Conservation (phyloP, 2,329 filamentous ascomycete genomes). For the Sporothrix protearum region DNA sequence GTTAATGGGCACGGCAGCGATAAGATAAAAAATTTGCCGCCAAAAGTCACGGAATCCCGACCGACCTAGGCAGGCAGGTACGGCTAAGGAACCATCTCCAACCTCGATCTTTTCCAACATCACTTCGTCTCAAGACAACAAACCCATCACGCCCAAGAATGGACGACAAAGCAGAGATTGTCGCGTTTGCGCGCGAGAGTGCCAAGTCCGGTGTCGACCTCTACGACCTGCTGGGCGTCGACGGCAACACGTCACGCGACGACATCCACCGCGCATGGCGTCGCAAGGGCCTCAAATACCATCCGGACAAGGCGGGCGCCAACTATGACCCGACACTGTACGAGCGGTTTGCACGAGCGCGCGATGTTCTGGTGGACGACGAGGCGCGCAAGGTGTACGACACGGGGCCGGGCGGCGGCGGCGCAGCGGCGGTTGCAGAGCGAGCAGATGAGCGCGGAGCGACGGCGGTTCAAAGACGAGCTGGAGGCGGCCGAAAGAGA, state of each 20-base stretch:
- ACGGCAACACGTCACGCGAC: slow-evolving; percentile 60
- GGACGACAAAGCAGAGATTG: slow-evolving; percentile 45
- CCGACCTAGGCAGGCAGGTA: background rate
- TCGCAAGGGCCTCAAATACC: slow-evolving; percentile 75
- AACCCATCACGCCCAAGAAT: slow-evolving; percentile 16
- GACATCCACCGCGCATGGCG: slow-evolving; percentile 82
- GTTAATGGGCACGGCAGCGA: slow-evolving; percentile 13
- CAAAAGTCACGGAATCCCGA: too few species aligned
- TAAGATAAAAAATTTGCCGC: slow-evolving; percentile 20
- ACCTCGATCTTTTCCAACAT: background rate
- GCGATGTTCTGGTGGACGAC: slow-evolving; percentile 73
- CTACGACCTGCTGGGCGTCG: slow-evolving; percentile 70
- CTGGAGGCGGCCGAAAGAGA: slow-evolving; percentile 73
- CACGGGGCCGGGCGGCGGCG: slow-evolving; percentile 64
- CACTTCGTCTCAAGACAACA: background rate
- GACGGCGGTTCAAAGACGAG: slow-evolving; percentile 78
- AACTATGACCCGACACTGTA: slow-evolving; percentile 76
- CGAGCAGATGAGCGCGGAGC: slow-evolving; percentile 68
- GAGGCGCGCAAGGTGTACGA: slow-evolving; percentile 75
- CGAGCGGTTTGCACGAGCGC: slow-evolving; percentile 79
- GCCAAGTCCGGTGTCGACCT: slow-evolving; percentile 66
- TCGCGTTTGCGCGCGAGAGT: slow-evolving; percentile 55
- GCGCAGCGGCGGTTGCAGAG: slow-evolving; percentile 67
- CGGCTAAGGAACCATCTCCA: background rate
- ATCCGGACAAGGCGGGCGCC: slow-evolving; percentile 83